Evolutionary conservation across 2,329 filamentous ascomycete genomes (phyloP).

Genomic region (Pseudogymnoascus sp.): DNA sequence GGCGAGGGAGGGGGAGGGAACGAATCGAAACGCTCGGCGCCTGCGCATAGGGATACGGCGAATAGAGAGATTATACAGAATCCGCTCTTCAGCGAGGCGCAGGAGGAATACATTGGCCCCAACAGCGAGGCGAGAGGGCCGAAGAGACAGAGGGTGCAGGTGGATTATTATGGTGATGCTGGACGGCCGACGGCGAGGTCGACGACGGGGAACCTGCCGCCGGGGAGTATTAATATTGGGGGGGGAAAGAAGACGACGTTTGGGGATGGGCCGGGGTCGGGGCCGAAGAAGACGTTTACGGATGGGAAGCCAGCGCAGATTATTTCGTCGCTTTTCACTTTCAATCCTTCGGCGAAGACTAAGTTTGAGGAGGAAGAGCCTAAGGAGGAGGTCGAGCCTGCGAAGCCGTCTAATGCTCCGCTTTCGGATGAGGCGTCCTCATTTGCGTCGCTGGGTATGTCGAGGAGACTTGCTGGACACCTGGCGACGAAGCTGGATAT

Average conservation of each 20-base stretch:
- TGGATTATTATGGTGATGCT: slow-evolving; percentile 13
- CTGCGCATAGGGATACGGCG: slow-evolving; percentile 4
- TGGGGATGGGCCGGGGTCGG: slow-evolving; percentile 19
- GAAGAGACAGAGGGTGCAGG: slow-evolving; percentile 41
- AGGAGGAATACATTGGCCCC: slow-evolving; percentile 29
- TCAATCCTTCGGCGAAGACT: slow-evolving; percentile 70
- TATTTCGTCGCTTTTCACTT: slow-evolving; percentile 87
- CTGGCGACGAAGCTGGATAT: slow-evolving; percentile 78
- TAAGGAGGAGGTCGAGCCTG: slow-evolving; percentile 44
- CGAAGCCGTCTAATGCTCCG: slow-evolving; percentile 84
- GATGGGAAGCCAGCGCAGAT: slow-evolving; percentile 51
- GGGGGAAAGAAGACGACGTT: slow-evolving; percentile 19
- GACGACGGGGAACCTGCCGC: slow-evolving; percentile 33
- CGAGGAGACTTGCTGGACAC: slow-evolving; percentile 72
- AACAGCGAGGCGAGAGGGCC: slow-evolving; percentile 21
- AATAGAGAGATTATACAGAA: slow-evolving; percentile 13
- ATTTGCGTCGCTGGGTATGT: slow-evolving; percentile 81
- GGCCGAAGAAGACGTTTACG: slow-evolving; percentile 24
- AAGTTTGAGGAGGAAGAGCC: slow-evolving; percentile 41
- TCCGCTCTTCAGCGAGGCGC: not conserved
- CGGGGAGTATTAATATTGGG: slow-evolving; percentile 30
- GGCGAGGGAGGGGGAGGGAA: slow-evolving; percentile 19
- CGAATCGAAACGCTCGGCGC: slow-evolving; percentile 24
- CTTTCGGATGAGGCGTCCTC: slow-evolving; percentile 75
- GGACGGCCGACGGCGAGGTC: slow-evolving; percentile 18